Evolutionary conservation across 768 basidiomycete species (phyloP).

Genomic region (Mycena metata): DNA sequence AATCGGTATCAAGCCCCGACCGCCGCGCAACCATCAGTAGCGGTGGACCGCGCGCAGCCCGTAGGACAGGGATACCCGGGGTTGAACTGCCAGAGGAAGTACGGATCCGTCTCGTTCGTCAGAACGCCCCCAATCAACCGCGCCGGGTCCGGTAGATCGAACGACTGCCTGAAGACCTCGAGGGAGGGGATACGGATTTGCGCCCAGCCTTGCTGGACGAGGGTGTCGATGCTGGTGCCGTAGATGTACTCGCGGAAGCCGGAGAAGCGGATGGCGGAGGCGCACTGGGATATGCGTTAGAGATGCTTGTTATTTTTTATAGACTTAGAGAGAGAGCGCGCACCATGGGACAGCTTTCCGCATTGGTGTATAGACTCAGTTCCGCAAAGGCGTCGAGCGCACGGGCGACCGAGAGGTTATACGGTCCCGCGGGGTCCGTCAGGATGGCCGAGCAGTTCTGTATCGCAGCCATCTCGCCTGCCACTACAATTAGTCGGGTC

Average conservation of each 20-base stretch:
- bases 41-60: conserved; percentile 29
- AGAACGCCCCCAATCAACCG: conserved; percentile 36
- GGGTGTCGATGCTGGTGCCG: conserved; percentile 36
- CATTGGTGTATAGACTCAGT: conserved; percentile 29
- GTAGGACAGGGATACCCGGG: conserved; percentile 33
- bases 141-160: conserved; percentile 28
- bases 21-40: background rate
- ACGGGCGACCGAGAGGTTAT: conserved; percentile 31
- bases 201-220: conserved; percentile 35
- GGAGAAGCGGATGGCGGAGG: conserved; percentile 40
- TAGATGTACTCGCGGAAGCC: conserved; percentile 40
- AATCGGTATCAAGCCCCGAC: background rate
- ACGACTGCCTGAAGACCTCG: conserved; percentile 36
- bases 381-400: conserved; percentile 33
- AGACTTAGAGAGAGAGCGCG: background rate
- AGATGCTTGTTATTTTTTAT: too few relatives aligned
- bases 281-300: too few relatives aligned
- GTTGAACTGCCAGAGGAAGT: conserved; percentile 38
- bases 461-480: conserved; percentile 40
- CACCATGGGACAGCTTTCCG: conserved; percentile 40
- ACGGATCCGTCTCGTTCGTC: conserved; percentile 39
- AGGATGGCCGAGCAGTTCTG: conserved; percentile 37
- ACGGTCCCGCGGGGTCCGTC: conserved; percentile 34
- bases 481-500: background rate
- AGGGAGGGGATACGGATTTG: conserved; percentile 36